Evolutionary conservation across 805 yeast genomes (phyloP).

Genomic region (Wickerhamiella cacticola): DNA sequence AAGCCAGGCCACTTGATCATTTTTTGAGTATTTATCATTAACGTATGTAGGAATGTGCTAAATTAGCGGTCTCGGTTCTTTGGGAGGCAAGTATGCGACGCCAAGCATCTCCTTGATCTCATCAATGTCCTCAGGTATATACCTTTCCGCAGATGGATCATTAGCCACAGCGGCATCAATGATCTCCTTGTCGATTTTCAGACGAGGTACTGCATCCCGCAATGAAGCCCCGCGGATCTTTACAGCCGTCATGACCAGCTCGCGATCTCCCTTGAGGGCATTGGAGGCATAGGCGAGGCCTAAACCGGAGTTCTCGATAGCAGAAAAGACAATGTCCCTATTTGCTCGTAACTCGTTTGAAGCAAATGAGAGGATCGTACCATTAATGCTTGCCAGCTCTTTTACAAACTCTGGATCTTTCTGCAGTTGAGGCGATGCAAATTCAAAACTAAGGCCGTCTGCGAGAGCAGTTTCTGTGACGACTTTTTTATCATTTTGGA

Average conservation of each 20-base stretch:
- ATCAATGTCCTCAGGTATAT: conserved; percentile 10
- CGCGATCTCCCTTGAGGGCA: conserved; percentile 11
- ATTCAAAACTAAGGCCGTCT: conserved; percentile 9
- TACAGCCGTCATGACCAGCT: conserved; percentile 11
- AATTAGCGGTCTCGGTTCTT: neutral
- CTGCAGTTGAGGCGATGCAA: neutral
- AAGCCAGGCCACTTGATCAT: no score
- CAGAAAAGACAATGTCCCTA: conserved; percentile 2
- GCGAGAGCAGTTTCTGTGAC: neutral
- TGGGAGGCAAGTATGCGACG: conserved; percentile 8
- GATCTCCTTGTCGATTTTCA: conserved; percentile 5
- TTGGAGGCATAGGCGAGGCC: conserved; percentile 10
- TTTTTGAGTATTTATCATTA: no score
- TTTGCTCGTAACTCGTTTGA: neutral
- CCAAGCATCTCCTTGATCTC: conserved; percentile 10
- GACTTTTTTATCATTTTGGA: neutral
- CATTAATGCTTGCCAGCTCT: conserved; percentile 2
- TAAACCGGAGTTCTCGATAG: neutral
- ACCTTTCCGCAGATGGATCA: conserved; percentile 5
- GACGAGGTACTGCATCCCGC: conserved; percentile 9
- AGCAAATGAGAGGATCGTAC: conserved; percentile 7
- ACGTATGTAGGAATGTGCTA: neutral
- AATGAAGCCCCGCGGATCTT: conserved; percentile 5
- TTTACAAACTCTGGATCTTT: conserved; percentile 3
- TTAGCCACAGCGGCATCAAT: conserved; percentile 9